Base-by-base conservation (phyloP, 257 asterid genomes). In the Solanum gandarillasii region DNA sequence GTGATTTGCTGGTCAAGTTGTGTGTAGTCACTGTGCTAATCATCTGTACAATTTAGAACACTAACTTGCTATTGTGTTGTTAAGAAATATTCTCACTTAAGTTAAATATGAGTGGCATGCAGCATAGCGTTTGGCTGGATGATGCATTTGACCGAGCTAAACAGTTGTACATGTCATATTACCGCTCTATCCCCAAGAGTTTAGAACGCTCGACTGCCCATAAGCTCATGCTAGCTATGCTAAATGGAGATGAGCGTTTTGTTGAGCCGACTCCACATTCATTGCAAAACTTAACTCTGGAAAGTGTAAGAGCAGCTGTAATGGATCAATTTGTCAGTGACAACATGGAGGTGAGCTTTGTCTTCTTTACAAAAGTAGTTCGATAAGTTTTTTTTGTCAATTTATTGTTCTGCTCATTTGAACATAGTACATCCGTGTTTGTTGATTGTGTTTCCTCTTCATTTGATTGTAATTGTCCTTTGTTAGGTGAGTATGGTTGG, bases 181-280 rank as follows among this genome's bases (percentile, higher is more conserved):
- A 93, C 87, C 99, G 98, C 43, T 96, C 99, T 36, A 97, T 97
- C 71, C 99, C 98, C 10, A 97, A 97, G 93, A 96, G 99, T 92
- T 93, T 97, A 88, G 99, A 97, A 93, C 98, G 99, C 67, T 96
- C 99, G 21, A 97, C 99, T 87, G 99, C 99, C 75, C 99, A 97
- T 92, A 97, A 95, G 90, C 99, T 97, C 93, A 96, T 97, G 98
- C 88, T 92, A 71, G 99, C 99, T 29, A 97, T 97, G 99, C 95
- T 96, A 78, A 94, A 93, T 90, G 98, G 99, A 85, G 99, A 97
- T 90, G 99, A 96, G 89, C 96, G 99, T 78, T 97, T 97, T 89
- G 98, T 95, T 52, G 99, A 97, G 94, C 99, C 99, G 82, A 97
- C 98, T 29, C 99, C 99, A 85, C 92, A 90, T 85, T 93, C 99